Conservation (phyloP, 495 filamentous ascomycete genomes). For the Parmelia sp. region DNA sequence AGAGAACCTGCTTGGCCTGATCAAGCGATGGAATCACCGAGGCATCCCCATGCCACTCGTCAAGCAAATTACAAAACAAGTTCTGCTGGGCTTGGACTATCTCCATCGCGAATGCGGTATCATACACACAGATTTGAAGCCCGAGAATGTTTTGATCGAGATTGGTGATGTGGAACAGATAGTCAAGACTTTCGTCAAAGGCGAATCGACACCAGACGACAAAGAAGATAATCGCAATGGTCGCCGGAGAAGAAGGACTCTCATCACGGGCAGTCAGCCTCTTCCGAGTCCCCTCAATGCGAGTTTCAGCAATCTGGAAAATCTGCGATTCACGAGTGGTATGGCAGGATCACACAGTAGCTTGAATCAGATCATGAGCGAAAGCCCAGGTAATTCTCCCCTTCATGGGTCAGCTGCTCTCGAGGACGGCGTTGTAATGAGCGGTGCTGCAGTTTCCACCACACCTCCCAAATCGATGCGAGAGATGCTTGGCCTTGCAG, state of each 20-base stretch:
- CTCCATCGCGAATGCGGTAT: constrained; percentile 97
- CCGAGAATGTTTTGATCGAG: constrained; percentile 97
- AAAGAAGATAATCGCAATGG: constrained; percentile 85
- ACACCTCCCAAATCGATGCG: constrained; percentile 49
- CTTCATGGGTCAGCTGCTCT: constrained; percentile 26
- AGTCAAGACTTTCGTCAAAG: constrained; percentile 90
- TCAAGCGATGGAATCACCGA: constrained; percentile 97
- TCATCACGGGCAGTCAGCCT: constrained; percentile 96
- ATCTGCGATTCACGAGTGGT: constrained; percentile 56
- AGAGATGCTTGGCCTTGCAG: constrained; percentile 55
- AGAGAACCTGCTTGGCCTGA: constrained; percentile 90
- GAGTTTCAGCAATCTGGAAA: constrained; percentile 71
- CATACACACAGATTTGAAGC: constrained; percentile 97
- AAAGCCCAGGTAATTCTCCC: constrained; percentile 53
- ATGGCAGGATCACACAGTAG: constrained; percentile 71
- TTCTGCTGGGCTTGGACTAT: constrained; percentile 90
- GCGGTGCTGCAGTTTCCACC: constrained; percentile 37
- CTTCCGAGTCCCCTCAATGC: constrained; percentile 91
- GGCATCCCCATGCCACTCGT: constrained; percentile 94
- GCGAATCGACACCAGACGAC: constrained; percentile 56
- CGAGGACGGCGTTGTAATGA: constrained; percentile 39
- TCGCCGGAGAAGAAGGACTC: constrained; percentile 79
- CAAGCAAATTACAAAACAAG: constrained; percentile 98
- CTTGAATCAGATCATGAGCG: constrained; percentile 76
- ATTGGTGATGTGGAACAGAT: constrained; percentile 98